phyloP scores from a whole-genome alignment of 2,329 filamentous ascomycete genomes.

The Emergomyces pasteurianus region DNA sequence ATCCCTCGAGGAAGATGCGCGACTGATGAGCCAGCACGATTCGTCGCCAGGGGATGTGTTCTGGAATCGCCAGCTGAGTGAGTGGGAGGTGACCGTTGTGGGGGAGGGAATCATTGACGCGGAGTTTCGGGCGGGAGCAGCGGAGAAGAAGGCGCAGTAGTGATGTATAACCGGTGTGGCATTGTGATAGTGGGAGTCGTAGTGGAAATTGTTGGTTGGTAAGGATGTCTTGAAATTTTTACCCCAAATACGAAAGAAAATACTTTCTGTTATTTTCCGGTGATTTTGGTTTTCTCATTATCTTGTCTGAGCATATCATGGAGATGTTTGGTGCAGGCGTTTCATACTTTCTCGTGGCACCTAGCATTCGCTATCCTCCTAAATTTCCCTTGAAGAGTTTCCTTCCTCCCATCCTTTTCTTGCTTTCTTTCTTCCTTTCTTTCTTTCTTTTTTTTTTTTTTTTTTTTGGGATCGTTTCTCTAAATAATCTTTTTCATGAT shows the following conservation, averaged over 20 bases:
- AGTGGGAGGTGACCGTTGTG: slow-evolving; percentile 30
- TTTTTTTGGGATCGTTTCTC: background rate
- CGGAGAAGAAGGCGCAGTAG: slow-evolving; percentile 27
- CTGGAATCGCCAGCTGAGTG: slow-evolving; percentile 35
- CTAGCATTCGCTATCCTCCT: background rate
- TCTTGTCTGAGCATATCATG: background rate
- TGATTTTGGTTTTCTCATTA: background rate
- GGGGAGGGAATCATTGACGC: slow-evolving; percentile 30
- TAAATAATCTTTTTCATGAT: background rate
- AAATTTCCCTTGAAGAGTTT: no score
- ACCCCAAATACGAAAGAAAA: no score
- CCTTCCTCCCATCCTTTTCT: no score
- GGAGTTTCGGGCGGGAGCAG: slow-evolving; percentile 9
- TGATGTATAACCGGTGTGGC: background rate
- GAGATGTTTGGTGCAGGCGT: background rate
- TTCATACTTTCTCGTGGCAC: background rate
- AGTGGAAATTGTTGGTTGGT: background rate
- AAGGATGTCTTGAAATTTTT: no score
- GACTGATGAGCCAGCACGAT: slow-evolving; percentile 22
- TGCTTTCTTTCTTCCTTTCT: background rate
- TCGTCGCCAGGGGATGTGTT: slow-evolving; percentile 27
- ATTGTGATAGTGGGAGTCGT: background rate
- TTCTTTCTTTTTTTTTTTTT: background rate
- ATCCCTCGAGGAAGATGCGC: slow-evolving; percentile 33
- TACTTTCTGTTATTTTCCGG: background rate